Evolutionary conservation across 495 filamentous ascomycete genomes (phyloP).

Genomic region (Hyaloscypha bicolor): DNA sequence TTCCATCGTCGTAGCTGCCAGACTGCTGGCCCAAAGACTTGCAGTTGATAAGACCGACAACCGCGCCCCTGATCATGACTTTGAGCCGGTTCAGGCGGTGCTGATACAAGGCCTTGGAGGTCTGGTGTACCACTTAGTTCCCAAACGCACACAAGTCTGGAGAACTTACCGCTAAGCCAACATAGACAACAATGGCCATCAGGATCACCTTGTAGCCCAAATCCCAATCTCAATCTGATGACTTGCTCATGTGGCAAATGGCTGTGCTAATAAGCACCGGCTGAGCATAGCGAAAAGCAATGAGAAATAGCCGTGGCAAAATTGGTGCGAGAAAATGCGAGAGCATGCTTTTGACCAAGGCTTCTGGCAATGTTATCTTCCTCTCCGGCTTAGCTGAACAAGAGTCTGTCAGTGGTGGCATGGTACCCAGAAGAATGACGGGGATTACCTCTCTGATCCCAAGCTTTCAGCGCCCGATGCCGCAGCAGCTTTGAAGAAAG

Average conservation of each 20-base stretch:
- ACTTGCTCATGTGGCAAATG: constrained; percentile 48
- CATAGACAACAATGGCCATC: constrained; percentile 58
- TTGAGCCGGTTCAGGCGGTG: constrained; percentile 58
- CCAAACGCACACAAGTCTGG: no score
- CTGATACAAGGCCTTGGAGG: constrained; percentile 57
- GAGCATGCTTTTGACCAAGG: constrained; percentile 49
- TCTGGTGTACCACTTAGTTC: constrained; percentile 22
- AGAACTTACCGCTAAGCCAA: constrained; percentile 56
- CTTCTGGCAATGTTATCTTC: constrained; percentile 46
- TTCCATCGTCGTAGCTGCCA: constrained; percentile 46
- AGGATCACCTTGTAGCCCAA: constrained; percentile 59
- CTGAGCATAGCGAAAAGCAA: constrained; percentile 62
- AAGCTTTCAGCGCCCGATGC: constrained; percentile 38
- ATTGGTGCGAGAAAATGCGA: constrained; percentile 51
- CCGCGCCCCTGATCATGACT: constrained; percentile 58
- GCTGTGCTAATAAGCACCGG: constrained; percentile 60
- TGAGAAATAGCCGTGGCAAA: constrained; percentile 55
- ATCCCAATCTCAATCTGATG: constrained; percentile 38
- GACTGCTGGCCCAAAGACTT: constrained; percentile 41
- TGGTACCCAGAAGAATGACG: no score
- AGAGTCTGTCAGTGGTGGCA: neutral
- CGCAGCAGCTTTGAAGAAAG: constrained; percentile 46
- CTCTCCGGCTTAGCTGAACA: constrained; percentile 33
- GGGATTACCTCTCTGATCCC: constrained; percentile 29
- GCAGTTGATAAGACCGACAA: constrained; percentile 61